phyloP scores from a whole-genome alignment of 495 filamentous ascomycete genomes.

The Aspergillus bridgeri region DNA sequence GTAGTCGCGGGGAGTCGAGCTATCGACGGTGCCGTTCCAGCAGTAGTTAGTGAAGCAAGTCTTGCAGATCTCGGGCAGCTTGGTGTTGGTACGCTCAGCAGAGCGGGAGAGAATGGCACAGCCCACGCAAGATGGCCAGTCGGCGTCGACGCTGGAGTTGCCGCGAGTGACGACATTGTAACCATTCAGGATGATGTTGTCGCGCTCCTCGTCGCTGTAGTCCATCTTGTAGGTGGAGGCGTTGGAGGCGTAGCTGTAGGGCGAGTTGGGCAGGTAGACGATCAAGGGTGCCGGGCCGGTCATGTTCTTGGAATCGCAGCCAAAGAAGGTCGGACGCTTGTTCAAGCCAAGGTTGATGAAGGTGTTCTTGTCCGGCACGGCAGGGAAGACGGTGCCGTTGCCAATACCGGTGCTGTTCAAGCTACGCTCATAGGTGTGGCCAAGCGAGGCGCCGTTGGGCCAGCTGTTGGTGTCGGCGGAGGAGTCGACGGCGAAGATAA shows the following conservation, averaged over 20 bases:
- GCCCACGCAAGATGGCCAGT: slow-evolving; percentile 76
- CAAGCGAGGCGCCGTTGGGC: slow-evolving; percentile 80
- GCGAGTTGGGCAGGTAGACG: slow-evolving; percentile 81
- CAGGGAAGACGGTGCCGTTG: slow-evolving; percentile 80
- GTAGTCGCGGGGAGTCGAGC: slow-evolving; percentile 24
- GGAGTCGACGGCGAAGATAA: slow-evolving; percentile 86
- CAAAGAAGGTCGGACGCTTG: slow-evolving; percentile 83
- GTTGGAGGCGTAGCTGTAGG: slow-evolving; percentile 70
- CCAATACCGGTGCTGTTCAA: slow-evolving; percentile 49
- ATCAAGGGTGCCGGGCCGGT: slow-evolving; percentile 55
- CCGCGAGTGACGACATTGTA: slow-evolving; percentile 76
- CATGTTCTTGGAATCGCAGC: slow-evolving; percentile 67
- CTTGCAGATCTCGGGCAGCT: slow-evolving; percentile 59
- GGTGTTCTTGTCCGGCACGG: slow-evolving; percentile 73
- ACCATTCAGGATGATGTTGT: slow-evolving; percentile 76
- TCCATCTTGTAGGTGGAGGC: slow-evolving; percentile 62
- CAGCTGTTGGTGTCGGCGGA: slow-evolving; percentile 77
- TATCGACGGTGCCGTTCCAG: slow-evolving; percentile 72
- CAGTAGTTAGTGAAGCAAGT: slow-evolving; percentile 75
- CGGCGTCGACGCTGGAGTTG: slow-evolving; percentile 63
- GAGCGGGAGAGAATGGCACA: slow-evolving; percentile 74
- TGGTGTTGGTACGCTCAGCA: slow-evolving; percentile 57
- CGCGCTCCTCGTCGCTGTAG: slow-evolving; percentile 60
- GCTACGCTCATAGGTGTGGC: slow-evolving; percentile 78
- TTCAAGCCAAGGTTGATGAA: slow-evolving; percentile 85